Evolutionary conservation across 371 early-diverging fungal species (phyloP).

Genomic region (Amoeboaphelidium occidentale): DNA sequence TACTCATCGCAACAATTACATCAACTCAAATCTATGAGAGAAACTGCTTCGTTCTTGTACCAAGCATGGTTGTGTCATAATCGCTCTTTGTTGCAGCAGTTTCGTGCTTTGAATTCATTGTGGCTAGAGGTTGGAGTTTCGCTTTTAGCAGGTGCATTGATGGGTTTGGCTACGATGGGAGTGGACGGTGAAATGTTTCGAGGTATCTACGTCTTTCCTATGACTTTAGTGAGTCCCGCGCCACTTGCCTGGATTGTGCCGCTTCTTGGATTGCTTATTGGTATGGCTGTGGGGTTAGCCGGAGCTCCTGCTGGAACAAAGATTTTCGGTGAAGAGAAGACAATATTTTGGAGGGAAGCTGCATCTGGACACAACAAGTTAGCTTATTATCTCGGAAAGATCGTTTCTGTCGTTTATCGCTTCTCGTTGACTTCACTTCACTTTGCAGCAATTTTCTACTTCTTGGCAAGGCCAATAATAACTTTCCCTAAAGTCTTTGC

Average conservation of each 20-base stretch:
- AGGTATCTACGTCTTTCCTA: slow-evolving; percentile 7
- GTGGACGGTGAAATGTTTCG: slow-evolving; percentile 8
- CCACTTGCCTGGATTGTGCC: slow-evolving; percentile 10
- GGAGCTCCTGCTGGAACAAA: slow-evolving; percentile 15
- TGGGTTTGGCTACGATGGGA: background rate
- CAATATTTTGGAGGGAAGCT: slow-evolving; percentile 14
- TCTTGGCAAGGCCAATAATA: slow-evolving; percentile 12
- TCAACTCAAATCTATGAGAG: background rate
- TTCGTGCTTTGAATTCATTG: background rate
- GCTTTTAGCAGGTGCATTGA: background rate
- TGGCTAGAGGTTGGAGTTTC: background rate
- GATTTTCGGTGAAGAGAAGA: slow-evolving; percentile 17
- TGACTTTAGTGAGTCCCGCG: slow-evolving; percentile 7
- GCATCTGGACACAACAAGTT: slow-evolving; percentile 11
- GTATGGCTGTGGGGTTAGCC: slow-evolving; percentile 14
- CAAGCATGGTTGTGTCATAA: background rate
- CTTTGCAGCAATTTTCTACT: slow-evolving; percentile 2
- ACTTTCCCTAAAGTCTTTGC: slow-evolving; percentile 7
- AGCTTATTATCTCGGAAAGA: slow-evolving; percentile 5
- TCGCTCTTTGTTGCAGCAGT: background rate
- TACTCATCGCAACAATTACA: background rate
- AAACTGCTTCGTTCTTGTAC: background rate
- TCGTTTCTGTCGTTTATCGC: background rate
- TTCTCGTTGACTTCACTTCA: background rate
- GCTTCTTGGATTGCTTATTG: slow-evolving; percentile 13